Conservation (phyloP, 768 basidiomycete genomes). For the Amanita subjunquillea region DNA sequence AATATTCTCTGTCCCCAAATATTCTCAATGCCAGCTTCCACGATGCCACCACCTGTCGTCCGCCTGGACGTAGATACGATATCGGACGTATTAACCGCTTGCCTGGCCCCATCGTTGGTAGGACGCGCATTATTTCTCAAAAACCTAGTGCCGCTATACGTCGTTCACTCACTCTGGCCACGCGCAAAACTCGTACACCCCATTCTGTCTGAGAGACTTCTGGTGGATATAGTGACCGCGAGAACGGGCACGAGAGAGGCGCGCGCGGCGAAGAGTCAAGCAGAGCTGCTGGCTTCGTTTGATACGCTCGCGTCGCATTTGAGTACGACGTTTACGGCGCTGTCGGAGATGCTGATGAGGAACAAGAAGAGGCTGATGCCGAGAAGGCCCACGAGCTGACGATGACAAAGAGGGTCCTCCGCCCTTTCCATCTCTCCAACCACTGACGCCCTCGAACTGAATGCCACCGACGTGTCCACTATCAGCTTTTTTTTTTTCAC, state of each 20-base stretch:
- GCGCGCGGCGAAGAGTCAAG: constrained; percentile 45
- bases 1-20: no score
- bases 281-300: constrained; percentile 52
- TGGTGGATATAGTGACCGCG: no score
- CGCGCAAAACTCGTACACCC: constrained; percentile 18
- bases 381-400: no score
- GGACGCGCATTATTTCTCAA: constrained; percentile 71
- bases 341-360: constrained; percentile 34
- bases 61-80: constrained; percentile 39
- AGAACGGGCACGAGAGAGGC: constrained; percentile 10
- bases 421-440: no score
- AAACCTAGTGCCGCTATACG: constrained; percentile 72
- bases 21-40: no score
- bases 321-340: constrained; percentile 60
- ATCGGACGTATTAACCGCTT: constrained; percentile 49
- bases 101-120: constrained; percentile 50
- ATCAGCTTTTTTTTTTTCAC: no score
- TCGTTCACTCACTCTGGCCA: constrained; percentile 22
- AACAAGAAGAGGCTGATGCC: no score
- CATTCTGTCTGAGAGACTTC: no score
- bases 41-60: constrained; percentile 15
- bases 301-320: constrained; percentile 70
- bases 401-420: no score
- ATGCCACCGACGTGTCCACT: no score
- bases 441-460: no score